Base-by-base conservation (phyloP, 495 filamentous ascomycete species). In the Sabuloglossum arenarium region DNA sequence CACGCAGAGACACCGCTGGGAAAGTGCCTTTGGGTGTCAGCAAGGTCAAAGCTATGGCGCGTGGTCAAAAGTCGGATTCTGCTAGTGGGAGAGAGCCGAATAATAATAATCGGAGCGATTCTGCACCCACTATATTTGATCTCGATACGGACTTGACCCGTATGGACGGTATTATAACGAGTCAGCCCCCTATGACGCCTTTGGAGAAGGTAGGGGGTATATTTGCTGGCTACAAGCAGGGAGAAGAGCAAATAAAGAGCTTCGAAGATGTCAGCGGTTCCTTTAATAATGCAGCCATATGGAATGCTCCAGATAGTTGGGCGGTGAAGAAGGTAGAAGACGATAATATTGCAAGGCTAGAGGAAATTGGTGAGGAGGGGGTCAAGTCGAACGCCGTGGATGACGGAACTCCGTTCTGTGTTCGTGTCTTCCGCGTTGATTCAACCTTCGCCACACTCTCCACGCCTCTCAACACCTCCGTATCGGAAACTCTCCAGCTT, bases 221-320 rank as follows among this genome's bases (percentile, higher is more conserved):
- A 28, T 72, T 76, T 58, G 73, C 73, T 28, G 75, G 71, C 2
- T 68, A 71, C 37, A 67, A 69, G 46, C 75, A 73, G 16, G 71
- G 68, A 14, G 77, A 75, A 61, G 68, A 73, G 54, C 58, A 54
- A 50, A 56, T 45, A 59, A 55, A 54, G 65, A 71, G 59, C 30
- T 45, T 30, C 5, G 62, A 59, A 56, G 64, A 61, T 56, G 60
- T 53, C 39, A 69, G 67, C 55, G 71, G 68, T 10, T 31, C 31
- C 23, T 58, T 59, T 32, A 58, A 53, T 23, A 62, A 58, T 46
- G 71, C 71, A 3, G 73, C 75, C 3, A 73, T 74, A 6, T 96
- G 89, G 89, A 81, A 87, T 66, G 87, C 88, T 2, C 89, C 89
- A 11, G 89, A 95, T 65, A 91, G 86, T 66, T 96, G 89, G 89